Conservation (phyloP, 257 asterid genomes). For the Scutellaria galericulata region DNA sequence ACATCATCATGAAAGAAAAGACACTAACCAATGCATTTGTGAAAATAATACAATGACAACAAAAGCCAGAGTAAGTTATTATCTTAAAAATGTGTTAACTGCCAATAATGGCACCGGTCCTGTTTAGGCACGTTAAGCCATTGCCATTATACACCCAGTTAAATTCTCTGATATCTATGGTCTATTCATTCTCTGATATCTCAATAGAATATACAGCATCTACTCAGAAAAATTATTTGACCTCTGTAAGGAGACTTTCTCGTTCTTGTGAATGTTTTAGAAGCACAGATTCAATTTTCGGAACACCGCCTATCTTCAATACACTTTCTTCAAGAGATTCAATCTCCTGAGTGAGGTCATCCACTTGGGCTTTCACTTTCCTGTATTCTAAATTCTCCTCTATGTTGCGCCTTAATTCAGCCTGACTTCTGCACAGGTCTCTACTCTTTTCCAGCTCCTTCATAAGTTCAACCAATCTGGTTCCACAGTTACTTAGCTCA, state of each 20-base stretch:
- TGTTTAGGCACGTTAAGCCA: constrained; percentile 3
- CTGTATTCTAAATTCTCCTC: constrained; percentile 84
- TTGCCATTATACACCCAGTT: background rate
- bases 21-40: background rate
- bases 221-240: constrained; percentile 36
- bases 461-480: constrained; percentile 59
- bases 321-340: constrained; percentile 76
- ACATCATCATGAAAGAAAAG: background rate
- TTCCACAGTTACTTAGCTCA: constrained; percentile 55
- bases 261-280: constrained; percentile 70
- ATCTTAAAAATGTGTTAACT: constrained; percentile 5
- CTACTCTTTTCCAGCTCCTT: constrained; percentile 60
- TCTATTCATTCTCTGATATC: constrained; percentile 15
- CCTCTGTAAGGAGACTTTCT: constrained; percentile 90
- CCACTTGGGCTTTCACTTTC: constrained; percentile 69
- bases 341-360: constrained; percentile 68
- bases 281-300: constrained; percentile 66
- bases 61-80: background rate
- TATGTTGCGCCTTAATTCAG: constrained; percentile 65
- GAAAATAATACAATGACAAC: constrained; percentile 12
- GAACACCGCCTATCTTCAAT: constrained; percentile 66
- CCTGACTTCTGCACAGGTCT: constrained; percentile 61
- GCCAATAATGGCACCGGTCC: constrained; percentile 11
- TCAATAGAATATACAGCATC: constrained; percentile 7
- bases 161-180: background rate